phyloP scores from a whole-genome alignment of 805 yeast genomes.

The Myxozyma lipomycoides region DNA sequence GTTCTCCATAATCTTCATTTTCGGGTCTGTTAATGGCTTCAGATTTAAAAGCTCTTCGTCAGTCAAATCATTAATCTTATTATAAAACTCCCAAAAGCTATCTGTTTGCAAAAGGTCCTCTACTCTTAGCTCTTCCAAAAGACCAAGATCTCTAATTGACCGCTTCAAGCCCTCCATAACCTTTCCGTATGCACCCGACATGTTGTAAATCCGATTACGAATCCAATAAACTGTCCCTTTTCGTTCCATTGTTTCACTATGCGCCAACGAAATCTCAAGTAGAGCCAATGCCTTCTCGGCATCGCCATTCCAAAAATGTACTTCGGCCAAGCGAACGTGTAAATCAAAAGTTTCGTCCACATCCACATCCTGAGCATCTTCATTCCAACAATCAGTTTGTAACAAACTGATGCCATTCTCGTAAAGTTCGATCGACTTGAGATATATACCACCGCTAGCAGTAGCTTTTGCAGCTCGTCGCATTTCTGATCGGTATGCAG shows the following conservation, averaged over 20 bases:
- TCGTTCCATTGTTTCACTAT: background rate
- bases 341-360: slow-evolving; percentile 18
- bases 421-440: slow-evolving; percentile 13
- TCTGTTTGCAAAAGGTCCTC: slow-evolving; percentile 4
- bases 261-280: background rate
- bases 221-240: slow-evolving; percentile 6
- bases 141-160: slow-evolving; percentile 6
- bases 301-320: slow-evolving; percentile 14
- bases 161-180: background rate
- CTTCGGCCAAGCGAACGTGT: slow-evolving; percentile 10
- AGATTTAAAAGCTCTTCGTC: slow-evolving; percentile 19
- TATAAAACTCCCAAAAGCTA: slow-evolving; percentile 13
- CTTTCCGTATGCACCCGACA: slow-evolving; percentile 11
- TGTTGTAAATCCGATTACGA: slow-evolving; percentile 3
- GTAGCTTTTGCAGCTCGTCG: slow-evolving; percentile 13
- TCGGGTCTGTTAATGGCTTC: background rate
- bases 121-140: background rate
- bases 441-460: slow-evolving; percentile 12
- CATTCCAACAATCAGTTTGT: slow-evolving; percentile 18
- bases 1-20: background rate
- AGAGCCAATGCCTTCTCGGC: slow-evolving; percentile 3
- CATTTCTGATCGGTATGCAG: slow-evolving; percentile 18
- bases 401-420: slow-evolving; percentile 15
- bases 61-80: slow-evolving; percentile 6
- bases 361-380: slow-evolving; percentile 11